phyloP scores from a whole-genome alignment of 169 alveolate species.

The Eimeria maxima region DNA sequence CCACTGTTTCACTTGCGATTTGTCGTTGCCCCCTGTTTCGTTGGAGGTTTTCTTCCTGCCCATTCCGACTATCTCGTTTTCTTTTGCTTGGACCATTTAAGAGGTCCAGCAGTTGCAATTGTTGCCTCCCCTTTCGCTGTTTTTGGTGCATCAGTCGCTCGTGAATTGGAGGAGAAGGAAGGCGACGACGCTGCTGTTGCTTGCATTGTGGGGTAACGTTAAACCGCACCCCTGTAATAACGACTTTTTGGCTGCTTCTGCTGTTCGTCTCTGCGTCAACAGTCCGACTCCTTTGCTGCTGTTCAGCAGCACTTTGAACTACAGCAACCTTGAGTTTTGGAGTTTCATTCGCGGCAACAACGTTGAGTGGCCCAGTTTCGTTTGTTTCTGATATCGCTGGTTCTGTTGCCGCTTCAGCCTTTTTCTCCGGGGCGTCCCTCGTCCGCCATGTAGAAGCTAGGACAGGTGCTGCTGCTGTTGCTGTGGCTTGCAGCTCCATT shows the following conservation, averaged over 20 bases:
- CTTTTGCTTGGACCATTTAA: background rate
- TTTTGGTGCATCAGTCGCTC: constrained; percentile 65
- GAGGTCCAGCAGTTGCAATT: constrained; percentile 47
- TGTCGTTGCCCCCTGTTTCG: background rate
- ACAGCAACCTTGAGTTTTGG: background rate
- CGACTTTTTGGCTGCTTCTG: background rate
- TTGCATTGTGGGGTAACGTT: background rate
- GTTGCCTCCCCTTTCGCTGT: constrained; percentile 39
- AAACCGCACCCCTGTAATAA: background rate
- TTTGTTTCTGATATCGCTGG: background rate
- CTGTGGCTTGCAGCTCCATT: background rate
- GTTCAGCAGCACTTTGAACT: background rate
- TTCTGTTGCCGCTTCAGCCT: background rate
- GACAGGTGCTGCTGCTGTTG: constrained; percentile 31
- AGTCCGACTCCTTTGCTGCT: background rate
- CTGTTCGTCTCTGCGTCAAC: background rate
- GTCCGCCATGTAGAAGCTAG: background rate
- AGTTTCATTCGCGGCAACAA: background rate
- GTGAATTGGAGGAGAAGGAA: constrained; percentile 66
- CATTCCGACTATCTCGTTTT: background rate
- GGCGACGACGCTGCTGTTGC: constrained; percentile 59
- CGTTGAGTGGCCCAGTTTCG: background rate
- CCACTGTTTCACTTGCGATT: background rate
- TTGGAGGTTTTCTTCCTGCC: background rate
- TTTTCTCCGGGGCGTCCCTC: background rate